phyloP scores from a whole-genome alignment of 371 early-diverging fungal genomes.

The Syncephalastrum contaminatum region DNA sequence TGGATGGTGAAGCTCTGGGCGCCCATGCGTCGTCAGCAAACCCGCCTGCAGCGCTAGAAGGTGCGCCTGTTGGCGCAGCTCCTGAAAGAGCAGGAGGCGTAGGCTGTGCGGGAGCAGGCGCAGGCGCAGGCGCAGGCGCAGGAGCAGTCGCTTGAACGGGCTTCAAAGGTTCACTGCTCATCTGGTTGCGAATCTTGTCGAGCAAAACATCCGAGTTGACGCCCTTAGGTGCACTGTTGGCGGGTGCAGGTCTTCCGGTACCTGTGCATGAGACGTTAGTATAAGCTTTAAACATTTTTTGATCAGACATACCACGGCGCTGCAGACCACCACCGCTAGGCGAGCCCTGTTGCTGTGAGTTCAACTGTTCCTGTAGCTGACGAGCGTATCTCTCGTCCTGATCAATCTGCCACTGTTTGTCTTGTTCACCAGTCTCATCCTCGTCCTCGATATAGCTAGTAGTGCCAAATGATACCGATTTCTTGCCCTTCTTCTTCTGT shows the following conservation, averaged over 20 bases:
- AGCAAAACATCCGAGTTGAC: slow-evolving; percentile 25
- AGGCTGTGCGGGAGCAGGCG: slow-evolving; percentile 5
- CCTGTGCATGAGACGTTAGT: slow-evolving; percentile 21
- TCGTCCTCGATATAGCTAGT: slow-evolving; percentile 43
- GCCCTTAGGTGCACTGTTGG: slow-evolving; percentile 38
- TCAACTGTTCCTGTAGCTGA: slow-evolving; percentile 67
- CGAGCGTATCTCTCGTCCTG: slow-evolving; percentile 78
- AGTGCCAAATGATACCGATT: slow-evolving; percentile 43
- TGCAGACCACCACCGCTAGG: slow-evolving; percentile 22
- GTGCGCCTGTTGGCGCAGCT: background rate
- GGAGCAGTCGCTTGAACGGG: slow-evolving; percentile 28
- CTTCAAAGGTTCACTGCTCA: slow-evolving; percentile 27
- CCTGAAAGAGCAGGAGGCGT: slow-evolving; percentile 5
- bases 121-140: background rate
- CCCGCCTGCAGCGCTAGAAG: slow-evolving; percentile 14
- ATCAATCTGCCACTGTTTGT: slow-evolving; percentile 44
- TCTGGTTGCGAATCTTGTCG: slow-evolving; percentile 29
- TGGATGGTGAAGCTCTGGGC: slow-evolving; percentile 35
- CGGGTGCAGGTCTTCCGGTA: slow-evolving; percentile 45
- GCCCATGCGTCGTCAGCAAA: slow-evolving; percentile 61
- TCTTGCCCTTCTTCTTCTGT: slow-evolving; percentile 29
- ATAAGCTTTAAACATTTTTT: slow-evolving; percentile 13
- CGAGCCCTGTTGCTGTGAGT: slow-evolving; percentile 27
- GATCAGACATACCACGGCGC: slow-evolving; percentile 27
- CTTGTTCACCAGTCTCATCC: slow-evolving; percentile 16